Evolutionary conservation across 2,329 filamentous ascomycete genomes (phyloP).

Genomic region (Epicoccum nigrum): DNA sequence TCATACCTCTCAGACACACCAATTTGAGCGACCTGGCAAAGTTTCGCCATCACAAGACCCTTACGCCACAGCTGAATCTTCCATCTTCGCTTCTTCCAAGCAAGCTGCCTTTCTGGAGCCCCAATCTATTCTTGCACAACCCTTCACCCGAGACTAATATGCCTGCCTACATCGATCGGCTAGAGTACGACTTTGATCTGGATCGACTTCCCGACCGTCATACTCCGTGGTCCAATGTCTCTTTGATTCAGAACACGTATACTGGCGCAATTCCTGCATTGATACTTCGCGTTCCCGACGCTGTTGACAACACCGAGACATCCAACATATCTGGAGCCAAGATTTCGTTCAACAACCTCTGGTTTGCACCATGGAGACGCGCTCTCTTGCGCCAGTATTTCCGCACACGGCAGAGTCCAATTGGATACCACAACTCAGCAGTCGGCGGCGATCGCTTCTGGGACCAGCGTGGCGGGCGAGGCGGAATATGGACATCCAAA

Average conservation of each 20-base stretch:
- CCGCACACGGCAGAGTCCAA: constrained; percentile 51
- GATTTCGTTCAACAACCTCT: constrained; percentile 54
- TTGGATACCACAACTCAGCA: constrained; percentile 52
- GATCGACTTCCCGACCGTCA: constrained; percentile 53
- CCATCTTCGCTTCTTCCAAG: constrained; percentile 42
- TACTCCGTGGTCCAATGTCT: constrained; percentile 51
- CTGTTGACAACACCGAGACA: neutral
- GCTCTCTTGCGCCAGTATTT: constrained; percentile 58
- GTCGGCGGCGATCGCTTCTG: constrained; percentile 56
- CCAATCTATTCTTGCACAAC: constrained; percentile 30
- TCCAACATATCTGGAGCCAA: constrained; percentile 21
- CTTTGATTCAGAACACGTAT: constrained; percentile 56
- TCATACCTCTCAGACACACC: constrained; percentile 37
- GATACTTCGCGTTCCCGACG: constrained; percentile 40
- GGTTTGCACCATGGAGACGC: constrained; percentile 56
- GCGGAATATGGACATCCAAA: constrained; percentile 61
- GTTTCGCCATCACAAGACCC: constrained; percentile 39
- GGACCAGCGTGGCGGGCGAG: constrained; percentile 59
- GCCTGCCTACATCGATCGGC: constrained; percentile 38
- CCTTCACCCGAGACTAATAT: constrained; percentile 36
- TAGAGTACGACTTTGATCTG: constrained; percentile 39
- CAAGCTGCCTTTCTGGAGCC: constrained; percentile 41
- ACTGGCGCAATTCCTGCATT: constrained; percentile 55
- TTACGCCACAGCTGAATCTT: constrained; percentile 46
- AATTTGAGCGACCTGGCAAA: constrained; percentile 45